Conservation (phyloP, 2,329 filamentous ascomycete genomes). For the Epichloe gansuensis region DNA sequence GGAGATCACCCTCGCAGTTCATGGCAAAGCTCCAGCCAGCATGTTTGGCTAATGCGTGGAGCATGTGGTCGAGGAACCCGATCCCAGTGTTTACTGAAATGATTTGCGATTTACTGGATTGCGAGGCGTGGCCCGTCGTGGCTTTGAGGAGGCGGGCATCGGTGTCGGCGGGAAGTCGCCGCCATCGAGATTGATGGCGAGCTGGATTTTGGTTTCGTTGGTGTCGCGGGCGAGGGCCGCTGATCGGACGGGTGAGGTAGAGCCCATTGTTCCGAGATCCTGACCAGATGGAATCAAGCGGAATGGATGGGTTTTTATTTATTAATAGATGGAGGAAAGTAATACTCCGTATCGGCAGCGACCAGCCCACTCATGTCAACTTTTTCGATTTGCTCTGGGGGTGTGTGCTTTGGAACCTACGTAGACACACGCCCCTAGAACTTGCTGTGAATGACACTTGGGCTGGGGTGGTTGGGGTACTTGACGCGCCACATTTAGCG, state of each 20-base stretch:
- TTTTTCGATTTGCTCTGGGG: too few species aligned
- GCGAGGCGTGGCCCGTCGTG: constrained; percentile 62
- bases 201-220: constrained; percentile 94
- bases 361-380: too few species aligned
- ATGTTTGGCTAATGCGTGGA: constrained; percentile 93
- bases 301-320: too few species aligned
- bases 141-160: constrained; percentile 40
- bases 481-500: not conserved
- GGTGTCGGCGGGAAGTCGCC: constrained; percentile 57
- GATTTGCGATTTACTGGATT: constrained; percentile 71
- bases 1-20: constrained; percentile 74
- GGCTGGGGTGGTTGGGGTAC: not conserved
- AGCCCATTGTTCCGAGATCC: constrained; percentile 11
- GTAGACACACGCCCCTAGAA: not conserved
- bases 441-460: not conserved
- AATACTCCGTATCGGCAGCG: too few species aligned
- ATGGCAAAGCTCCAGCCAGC: constrained; percentile 84
- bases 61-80: constrained; percentile 97
- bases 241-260: constrained; percentile 41
- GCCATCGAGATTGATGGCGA: constrained; percentile 88
- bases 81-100: constrained; percentile 89
- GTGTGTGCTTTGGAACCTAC: not conserved
- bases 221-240: constrained; percentile 77
- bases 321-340: too few species aligned
- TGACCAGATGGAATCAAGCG: too few species aligned